Conservation (phyloP, 257 asterid species). For the Marsdenia floribunda region DNA sequence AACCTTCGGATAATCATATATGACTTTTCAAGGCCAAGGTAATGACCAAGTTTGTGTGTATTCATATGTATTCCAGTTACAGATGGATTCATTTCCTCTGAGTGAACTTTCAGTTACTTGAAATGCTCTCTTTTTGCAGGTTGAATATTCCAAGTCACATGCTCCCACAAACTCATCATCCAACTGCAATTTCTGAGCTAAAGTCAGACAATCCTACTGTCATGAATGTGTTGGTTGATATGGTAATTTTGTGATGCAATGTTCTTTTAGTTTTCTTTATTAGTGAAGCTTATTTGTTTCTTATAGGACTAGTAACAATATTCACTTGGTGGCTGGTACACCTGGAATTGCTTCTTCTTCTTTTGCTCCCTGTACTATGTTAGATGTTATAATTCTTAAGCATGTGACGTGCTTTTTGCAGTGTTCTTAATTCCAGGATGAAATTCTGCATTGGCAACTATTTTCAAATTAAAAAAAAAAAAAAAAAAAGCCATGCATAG, state of each 20-base stretch:
- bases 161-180: constrained; percentile 91
- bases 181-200: constrained; percentile 69
- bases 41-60: constrained; percentile 16
- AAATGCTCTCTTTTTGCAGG: constrained; percentile 40
- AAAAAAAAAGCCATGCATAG: not conserved
- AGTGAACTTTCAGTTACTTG: constrained; percentile 20
- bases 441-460: not conserved
- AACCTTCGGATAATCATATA: constrained; percentile 64
- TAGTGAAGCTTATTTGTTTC: constrained; percentile 1
- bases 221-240: constrained; percentile 75
- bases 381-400: not conserved
- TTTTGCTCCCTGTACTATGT: not conserved
- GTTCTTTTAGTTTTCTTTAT: constrained; percentile 1
- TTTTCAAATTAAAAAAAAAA: not conserved
- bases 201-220: constrained; percentile 66
- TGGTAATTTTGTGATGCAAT: constrained; percentile 43
- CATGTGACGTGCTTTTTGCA: not conserved
- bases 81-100: not conserved
- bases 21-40: constrained; percentile 83
- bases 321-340: not conserved
- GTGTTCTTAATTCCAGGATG: too few species aligned
- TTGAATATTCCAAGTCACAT: constrained; percentile 72
- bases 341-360: not conserved
- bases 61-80: not conserved
- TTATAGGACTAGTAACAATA: not conserved